Conservation (phyloP, 1,284 basidiomycete species). For the Hymenochaete sp. region DNA sequence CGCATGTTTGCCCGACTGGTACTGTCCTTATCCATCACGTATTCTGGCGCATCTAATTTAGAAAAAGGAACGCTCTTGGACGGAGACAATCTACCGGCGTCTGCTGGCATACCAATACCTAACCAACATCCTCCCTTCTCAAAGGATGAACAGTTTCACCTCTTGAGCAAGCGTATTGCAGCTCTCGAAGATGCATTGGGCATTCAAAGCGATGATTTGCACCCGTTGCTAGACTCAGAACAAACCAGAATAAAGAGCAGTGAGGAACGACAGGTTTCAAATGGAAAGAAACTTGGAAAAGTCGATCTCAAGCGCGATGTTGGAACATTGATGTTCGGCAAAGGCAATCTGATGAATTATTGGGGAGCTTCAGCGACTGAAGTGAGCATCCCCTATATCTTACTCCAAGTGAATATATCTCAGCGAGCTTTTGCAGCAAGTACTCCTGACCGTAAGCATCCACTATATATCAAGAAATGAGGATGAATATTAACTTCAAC, state of each 20-base stretch:
- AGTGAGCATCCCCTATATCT: not conserved
- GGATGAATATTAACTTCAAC: not conserved
- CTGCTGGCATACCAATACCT: too few species aligned
- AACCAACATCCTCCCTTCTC: too few species aligned
- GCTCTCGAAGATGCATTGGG: conserved; percentile 12
- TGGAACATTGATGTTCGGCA: conserved; percentile 7
- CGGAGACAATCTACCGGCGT: not conserved
- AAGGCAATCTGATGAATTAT: conserved; percentile 4
- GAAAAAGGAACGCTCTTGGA: not conserved
- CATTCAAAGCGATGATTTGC: conserved; percentile 13
- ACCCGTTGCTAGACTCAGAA: conserved; percentile 23
- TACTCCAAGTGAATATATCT: too few species aligned
- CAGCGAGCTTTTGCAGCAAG: too few species aligned
- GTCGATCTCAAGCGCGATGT: conserved; percentile 3
- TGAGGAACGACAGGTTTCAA: not conserved
- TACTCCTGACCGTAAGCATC: not conserved
- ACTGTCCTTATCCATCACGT: too few species aligned
- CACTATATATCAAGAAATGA: not conserved
- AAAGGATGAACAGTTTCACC: too few species aligned
- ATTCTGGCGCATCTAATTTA: too few species aligned
- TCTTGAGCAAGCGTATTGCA: not conserved
- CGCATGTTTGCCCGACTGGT: not conserved
- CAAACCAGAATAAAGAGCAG: conserved; percentile 19
- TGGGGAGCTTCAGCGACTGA: conserved; percentile 9
- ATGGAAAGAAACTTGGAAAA: conserved; percentile 1